Evolutionary conservation across 345 rosid species (phyloP).

Genomic region (Gossypium turneri): DNA sequence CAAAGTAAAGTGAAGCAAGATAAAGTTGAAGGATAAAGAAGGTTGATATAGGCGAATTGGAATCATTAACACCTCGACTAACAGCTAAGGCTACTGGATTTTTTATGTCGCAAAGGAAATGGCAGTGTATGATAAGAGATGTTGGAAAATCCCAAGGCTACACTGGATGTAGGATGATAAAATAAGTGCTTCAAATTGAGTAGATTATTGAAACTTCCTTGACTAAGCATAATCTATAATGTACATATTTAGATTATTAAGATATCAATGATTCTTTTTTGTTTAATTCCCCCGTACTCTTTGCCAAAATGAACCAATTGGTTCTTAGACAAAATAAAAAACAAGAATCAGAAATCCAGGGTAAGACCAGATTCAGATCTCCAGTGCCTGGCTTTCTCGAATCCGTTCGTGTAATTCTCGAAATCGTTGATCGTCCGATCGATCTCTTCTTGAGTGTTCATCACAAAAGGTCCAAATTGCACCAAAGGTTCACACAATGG

Average conservation of each 20-base stretch:
- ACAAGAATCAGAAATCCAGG: constrained; percentile 33
- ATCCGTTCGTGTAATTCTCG: constrained; percentile 66
- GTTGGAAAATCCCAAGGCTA: neutral
- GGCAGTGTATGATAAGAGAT: no score
- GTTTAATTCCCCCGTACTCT: neutral
- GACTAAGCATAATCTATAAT: neutral
- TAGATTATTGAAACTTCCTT: neutral
- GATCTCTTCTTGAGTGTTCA: constrained; percentile 83
- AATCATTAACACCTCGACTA: no score
- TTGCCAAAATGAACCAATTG: neutral
- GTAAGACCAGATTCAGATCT: constrained; percentile 50
- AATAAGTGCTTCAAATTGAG: neutral
- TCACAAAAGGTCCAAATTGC: constrained; percentile 84
- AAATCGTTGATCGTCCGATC: constrained; percentile 66
- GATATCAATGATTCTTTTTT: neutral
- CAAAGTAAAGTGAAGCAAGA: no score
- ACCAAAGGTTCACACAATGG: constrained; percentile 70
- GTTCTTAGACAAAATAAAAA: neutral
- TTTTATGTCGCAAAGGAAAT: no score
- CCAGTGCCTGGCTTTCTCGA: constrained; percentile 83
- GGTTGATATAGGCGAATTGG: no score
- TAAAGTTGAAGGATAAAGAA: no score
- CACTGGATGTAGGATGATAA: neutral
- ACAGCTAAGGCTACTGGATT: no score
- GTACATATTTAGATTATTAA: neutral